These are phyloP conservation scores for Hanseniaspora pseudoguilliermondii DNA, from an alignment of 805 yeast species.

Conservation along the genomic window DNA sequence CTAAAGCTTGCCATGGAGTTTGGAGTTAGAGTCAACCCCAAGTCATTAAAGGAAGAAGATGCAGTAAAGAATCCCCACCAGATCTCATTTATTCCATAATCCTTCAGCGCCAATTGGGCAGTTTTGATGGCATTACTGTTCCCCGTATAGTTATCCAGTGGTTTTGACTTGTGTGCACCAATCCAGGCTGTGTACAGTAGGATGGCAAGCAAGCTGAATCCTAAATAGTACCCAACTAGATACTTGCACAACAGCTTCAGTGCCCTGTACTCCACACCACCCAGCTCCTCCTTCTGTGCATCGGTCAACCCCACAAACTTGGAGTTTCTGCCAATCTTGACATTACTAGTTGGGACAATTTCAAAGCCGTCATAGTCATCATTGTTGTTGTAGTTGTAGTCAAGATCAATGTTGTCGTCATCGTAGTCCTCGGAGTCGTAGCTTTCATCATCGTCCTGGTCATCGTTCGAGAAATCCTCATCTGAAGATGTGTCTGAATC, in stretches of 20 bases:
- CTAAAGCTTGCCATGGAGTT: slow-evolving; percentile 64
- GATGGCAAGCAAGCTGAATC: slow-evolving; percentile 52
- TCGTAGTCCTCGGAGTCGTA: slow-evolving; percentile 16
- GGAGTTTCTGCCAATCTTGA: slow-evolving; percentile 80
- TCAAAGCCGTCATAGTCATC: slow-evolving; percentile 27
- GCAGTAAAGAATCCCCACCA: slow-evolving; percentile 94
- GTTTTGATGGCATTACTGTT: slow-evolving; percentile 25
- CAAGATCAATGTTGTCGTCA: slow-evolving; percentile 13
- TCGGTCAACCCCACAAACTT: slow-evolving; percentile 72
- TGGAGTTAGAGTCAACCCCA: slow-evolving; percentile 72
- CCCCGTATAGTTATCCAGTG: neutral
- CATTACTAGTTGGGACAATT: slow-evolving; percentile 78
- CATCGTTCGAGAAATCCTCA: slow-evolving; percentile 14
- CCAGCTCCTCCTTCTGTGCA: slow-evolving; percentile 82
- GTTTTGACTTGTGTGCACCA: slow-evolving; percentile 20
- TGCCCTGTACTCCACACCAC: slow-evolving; percentile 94
- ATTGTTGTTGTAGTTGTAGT: slow-evolving; percentile 2
- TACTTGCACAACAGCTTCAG: slow-evolving; percentile 61
- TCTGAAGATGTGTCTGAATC: slow-evolving; percentile 12
- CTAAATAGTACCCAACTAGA: slow-evolving; percentile 55
- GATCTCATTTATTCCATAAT: slow-evolving; percentile 53
- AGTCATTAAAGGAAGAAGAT: slow-evolving; percentile 68
- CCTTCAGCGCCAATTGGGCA: slow-evolving; percentile 29
- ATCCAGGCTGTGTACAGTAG: slow-evolving; percentile 54
- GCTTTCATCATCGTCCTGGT: slow-evolving; percentile 14